A percentile compares a stretch with the other conserved stretches of the same genome.
phyloP scores from a whole-genome alignment of 2,329 filamentous ascomycete species.

The Stenocarpella maydis region DNA sequence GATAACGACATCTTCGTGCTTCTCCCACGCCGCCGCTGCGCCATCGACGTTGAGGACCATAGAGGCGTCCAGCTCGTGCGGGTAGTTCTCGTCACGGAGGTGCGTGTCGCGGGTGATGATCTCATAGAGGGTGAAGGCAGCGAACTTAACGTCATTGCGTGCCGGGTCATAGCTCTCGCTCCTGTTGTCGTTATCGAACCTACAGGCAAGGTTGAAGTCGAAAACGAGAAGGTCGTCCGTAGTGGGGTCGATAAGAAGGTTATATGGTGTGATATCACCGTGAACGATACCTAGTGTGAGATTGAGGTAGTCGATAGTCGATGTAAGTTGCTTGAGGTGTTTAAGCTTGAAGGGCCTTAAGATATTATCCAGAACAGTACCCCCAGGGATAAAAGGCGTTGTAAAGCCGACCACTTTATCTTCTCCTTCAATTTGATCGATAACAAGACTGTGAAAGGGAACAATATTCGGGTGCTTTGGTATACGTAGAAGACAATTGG shows the following conservation, averaged over 20 bases:
- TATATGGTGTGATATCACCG: conserved; percentile 48
- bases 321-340: conserved; percentile 47
- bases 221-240: conserved; percentile 46
- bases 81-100: conserved; percentile 38
- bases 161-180: conserved; percentile 34
- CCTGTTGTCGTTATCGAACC: conserved; percentile 33
- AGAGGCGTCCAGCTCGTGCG: conserved; percentile 40
- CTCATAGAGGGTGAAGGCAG: conserved; percentile 48
- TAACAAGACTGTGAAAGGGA: conserved; percentile 40
- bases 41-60: conserved; percentile 7
- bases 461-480: conserved; percentile 42
- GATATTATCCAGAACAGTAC: conserved; percentile 43
- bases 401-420: conserved; percentile 39
- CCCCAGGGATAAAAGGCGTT: conserved; percentile 44
- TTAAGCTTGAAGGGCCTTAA: conserved; percentile 45
- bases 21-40: conserved; percentile 40
- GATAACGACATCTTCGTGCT: conserved; percentile 45
- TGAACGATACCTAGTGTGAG: conserved; percentile 47
- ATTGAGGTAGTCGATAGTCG: conserved; percentile 48
- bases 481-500: conserved; percentile 46
- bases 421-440: conserved; percentile 36
- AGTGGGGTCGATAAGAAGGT: conserved; percentile 46
- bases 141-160: conserved; percentile 45
- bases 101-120: conserved; percentile 45
- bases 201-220: conserved; percentile 45